These are phyloP conservation scores for Hygrocybe coccinea DNA, from an alignment of 768 basidiomycete genomes.

Conservation along the genomic window DNA sequence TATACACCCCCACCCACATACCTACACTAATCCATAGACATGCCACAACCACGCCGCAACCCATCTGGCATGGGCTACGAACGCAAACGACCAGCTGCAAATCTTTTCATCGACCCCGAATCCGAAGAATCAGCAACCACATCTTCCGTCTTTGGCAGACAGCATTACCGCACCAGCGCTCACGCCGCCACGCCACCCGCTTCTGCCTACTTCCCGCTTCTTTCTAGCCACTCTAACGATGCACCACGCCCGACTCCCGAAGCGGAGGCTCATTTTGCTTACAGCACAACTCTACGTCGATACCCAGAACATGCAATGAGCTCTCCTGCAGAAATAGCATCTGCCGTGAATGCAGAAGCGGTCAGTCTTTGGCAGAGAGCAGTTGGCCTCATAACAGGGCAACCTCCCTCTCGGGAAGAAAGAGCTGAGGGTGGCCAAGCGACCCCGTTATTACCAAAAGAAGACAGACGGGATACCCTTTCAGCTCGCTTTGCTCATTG, in stretches of 20 bases:
- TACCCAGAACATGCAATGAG: conserved; percentile 52
- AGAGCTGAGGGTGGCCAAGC: conserved; percentile 38
- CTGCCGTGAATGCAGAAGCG: conserved; percentile 45
- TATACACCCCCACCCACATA: too few relatives aligned
- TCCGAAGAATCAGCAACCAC: conserved; percentile 34
- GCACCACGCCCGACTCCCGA: conserved; percentile 57
- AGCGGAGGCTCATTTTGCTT: conserved; percentile 72
- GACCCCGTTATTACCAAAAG: conserved; percentile 28
- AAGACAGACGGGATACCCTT: conserved; percentile 45
- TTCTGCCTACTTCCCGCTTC: conserved; percentile 70
- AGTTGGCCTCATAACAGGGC: conserved; percentile 38
- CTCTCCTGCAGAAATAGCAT: conserved; percentile 47
- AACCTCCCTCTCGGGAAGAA: conserved; percentile 27
- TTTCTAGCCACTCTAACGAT: conserved; percentile 43
- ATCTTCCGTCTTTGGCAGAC: conserved; percentile 26
- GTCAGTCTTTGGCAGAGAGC: conserved; percentile 48
- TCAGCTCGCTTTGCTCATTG: conserved; percentile 66
- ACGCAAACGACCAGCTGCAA: conserved; percentile 37
- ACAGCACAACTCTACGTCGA: conserved; percentile 72
- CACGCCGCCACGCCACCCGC: conserved; percentile 63
- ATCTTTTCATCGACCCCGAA: conserved; percentile 22
- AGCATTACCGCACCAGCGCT: conserved; percentile 19
- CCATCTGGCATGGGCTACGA: conserved; percentile 32
- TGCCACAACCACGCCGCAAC: conserved; percentile 12
- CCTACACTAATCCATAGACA: neutral